phyloP scores from a whole-genome alignment of 768 basidiomycete genomes.

The Suillus variegatus region DNA sequence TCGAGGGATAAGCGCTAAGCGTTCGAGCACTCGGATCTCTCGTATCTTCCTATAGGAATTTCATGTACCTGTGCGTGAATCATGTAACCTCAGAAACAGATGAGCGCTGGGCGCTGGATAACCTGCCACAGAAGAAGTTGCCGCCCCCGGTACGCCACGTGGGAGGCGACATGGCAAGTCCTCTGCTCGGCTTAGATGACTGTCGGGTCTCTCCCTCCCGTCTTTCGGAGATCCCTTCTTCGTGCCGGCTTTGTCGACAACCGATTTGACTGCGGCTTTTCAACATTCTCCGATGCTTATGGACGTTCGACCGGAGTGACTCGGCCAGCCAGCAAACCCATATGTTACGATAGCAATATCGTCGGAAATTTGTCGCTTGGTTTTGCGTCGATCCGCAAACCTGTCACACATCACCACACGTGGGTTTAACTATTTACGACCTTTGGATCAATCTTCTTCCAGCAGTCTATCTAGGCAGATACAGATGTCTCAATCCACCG shows the following conservation, averaged over 20 bases:
- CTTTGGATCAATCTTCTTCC: neutral
- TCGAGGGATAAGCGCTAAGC: neutral
- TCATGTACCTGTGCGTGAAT: neutral
- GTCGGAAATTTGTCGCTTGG: neutral
- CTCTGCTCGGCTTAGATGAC: neutral
- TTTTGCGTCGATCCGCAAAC: neutral
- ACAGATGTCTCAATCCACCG: neutral
- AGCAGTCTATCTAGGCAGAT: neutral
- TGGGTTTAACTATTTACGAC: neutral
- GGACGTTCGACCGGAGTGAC: neutral
- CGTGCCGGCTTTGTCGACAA: neutral
- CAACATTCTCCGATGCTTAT: neutral
- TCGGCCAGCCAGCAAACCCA: neutral
- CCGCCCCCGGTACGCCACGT: neutral
- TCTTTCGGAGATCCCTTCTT: neutral
- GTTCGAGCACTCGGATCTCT: neutral
- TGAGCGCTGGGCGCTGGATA: neutral
- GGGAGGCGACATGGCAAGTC: neutral
- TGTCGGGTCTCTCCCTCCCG: neutral
- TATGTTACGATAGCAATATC: neutral
- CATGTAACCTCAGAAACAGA: neutral
- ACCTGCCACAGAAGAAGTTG: neutral
- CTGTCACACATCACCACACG: neutral
- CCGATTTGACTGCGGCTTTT: neutral
- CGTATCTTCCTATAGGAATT: no score